Conservation (phyloP, 305 asterid genomes). For the Withania somnifera region DNA sequence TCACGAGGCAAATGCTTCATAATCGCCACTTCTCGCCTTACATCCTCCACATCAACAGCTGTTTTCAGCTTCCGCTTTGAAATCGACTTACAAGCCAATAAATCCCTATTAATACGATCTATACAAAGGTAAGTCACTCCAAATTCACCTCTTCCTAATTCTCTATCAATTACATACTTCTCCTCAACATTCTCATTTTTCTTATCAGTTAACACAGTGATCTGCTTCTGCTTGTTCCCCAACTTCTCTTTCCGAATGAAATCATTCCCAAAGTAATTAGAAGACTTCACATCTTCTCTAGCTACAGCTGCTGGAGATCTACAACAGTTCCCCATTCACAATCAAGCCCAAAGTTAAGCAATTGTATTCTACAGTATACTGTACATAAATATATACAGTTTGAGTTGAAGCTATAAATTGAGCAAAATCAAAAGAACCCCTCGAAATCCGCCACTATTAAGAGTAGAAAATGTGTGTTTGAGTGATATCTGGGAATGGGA, state of each 20-base stretch:
- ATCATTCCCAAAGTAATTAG: constrained; percentile 56
- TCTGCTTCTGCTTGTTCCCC: constrained; percentile 25
- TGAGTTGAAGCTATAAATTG: neutral
- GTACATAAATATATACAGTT: neutral
- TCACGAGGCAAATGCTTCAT: constrained; percentile 78
- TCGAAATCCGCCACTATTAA: too few relatives aligned
- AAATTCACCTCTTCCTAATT: constrained; percentile 82
- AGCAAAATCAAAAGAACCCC: neutral
- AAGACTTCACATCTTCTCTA: constrained; percentile 84
- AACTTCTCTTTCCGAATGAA: constrained; percentile 46
- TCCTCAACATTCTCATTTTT: constrained; percentile 70
- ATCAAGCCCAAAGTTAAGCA: too few relatives aligned
- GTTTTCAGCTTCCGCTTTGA: constrained; percentile 83
- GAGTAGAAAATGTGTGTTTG: neutral
- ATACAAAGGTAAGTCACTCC: constrained; percentile 83
- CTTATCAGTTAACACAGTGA: constrained; percentile 54
- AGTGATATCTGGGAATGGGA: neutral
- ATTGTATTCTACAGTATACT: too few relatives aligned
- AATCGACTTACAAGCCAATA: constrained; percentile 85
- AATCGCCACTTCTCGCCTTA: constrained; percentile 74
- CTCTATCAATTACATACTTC: constrained; percentile 55
- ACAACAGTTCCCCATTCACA: constrained; percentile 86
- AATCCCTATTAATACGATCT: constrained; percentile 47
- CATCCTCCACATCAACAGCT: constrained; percentile 88
- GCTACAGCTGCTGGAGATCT: constrained; percentile 99